A percentile compares a stretch with the other conserved stretches of the same genome.
Evolutionary conservation across 1,284 basidiomycete genomes (phyloP).

Genomic region (Cutaneotrichosporon sp.): DNA sequence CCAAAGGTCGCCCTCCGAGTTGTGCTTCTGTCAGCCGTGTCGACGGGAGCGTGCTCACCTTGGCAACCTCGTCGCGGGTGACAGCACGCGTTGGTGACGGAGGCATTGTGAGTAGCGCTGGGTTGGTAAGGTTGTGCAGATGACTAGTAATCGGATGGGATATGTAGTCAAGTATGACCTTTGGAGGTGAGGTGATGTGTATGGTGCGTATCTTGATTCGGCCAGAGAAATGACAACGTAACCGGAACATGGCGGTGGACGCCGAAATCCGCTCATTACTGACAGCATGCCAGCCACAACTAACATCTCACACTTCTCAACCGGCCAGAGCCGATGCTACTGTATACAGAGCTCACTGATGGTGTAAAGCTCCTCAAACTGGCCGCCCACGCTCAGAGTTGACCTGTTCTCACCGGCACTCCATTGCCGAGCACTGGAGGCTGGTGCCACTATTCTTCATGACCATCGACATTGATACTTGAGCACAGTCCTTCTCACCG

Average conservation of each 20-base stretch:
- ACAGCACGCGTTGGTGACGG: slow-evolving; percentile 19
- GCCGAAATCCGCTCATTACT: not conserved
- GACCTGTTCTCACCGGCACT: too few relatives aligned
- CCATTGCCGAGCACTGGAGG: too few relatives aligned
- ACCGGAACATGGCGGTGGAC: not conserved
- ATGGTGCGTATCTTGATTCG: not conserved
- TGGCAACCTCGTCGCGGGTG: slow-evolving; percentile 53
- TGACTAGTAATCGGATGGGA: not conserved
- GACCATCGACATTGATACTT: too few relatives aligned
- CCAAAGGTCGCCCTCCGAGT: slow-evolving; percentile 75
- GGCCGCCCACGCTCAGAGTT: too few relatives aligned
- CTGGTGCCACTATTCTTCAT: too few relatives aligned
- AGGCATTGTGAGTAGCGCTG: slow-evolving; percentile 21
- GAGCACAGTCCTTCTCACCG: too few relatives aligned
- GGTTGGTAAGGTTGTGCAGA: not conserved
- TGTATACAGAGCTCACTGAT: too few relatives aligned
- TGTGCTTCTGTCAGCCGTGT: slow-evolving; percentile 59
- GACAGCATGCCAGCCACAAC: too few relatives aligned
- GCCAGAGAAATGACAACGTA: not conserved
- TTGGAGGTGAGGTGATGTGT: not conserved
- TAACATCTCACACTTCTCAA: too few relatives aligned
- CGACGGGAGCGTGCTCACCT: slow-evolving; percentile 34
- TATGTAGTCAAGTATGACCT: not conserved
- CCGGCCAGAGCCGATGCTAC: too few relatives aligned
- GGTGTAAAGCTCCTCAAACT: too few relatives aligned